Evolutionary conservation across 306 rosid species (phyloP), one percentile per base, ranked within the genome.

Genomic region (Quercus glauca): DNA sequence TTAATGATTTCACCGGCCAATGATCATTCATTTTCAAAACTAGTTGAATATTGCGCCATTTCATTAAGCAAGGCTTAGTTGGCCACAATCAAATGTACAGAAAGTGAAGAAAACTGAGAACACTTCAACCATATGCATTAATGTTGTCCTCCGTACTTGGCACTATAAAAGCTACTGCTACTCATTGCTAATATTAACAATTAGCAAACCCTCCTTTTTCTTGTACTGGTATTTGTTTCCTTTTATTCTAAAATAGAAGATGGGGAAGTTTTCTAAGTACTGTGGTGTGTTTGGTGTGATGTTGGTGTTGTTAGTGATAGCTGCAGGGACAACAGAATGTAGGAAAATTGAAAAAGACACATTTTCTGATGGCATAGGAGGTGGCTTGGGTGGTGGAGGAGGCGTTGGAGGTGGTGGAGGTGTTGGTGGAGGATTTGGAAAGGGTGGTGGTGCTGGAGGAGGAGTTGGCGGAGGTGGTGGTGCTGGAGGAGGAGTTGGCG

Each of bases 71-170:
- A 11, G 74, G 77, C 71, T 83, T 72, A 15, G 53, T 49, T 49
- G 53, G 53, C 53, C 17, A 49, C 53, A 0, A 49, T 49, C 53
- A 13, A 28, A 60, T 14, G 33, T 25, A 60, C 33, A 12, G 6
- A 33, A 31, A 33, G 49, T 8, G 14, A 7, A 2, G 53, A 53
- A 53, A 13, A 49, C 53, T 49, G 15, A 49, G 53, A 49, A 70
- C 33, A 15, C 45, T 76, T 75, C 92, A 85, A 78, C 97, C 81
- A 70, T 56, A 43, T 75, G 80, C 55, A 91, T 88, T 87, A 73
- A 87, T 85, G 81, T 5, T 35, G 76, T 71, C 26, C 71, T 49
- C 12, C 15, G 5, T 18, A 41, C 21, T 71, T 25, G 4, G 5
- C 73, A n/a, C 80, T 89, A 91, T 91, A 92, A 89, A 88, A 78